Conservation (phyloP, 2,329 filamentous ascomycete species). For the Bipolaris oryzae region DNA sequence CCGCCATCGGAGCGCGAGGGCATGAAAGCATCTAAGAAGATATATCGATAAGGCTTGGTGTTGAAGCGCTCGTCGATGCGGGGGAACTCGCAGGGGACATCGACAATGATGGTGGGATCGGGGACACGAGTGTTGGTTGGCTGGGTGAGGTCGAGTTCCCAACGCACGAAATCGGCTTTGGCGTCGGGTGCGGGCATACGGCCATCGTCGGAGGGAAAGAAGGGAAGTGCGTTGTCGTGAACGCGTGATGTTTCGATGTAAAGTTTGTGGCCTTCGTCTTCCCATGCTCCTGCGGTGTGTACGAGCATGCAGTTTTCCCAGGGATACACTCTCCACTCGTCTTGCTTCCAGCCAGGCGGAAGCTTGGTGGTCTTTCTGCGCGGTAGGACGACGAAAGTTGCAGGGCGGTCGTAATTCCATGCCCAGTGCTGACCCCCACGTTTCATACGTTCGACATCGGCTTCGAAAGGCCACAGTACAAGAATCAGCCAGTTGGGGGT, state of each 20-base stretch:
- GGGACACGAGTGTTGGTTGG: conserved; percentile 20
- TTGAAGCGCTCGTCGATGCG: conserved; percentile 52
- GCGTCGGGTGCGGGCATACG: conserved; percentile 35
- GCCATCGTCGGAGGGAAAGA: conserved; percentile 43
- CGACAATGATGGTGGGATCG: conserved; percentile 41
- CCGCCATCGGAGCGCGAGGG: background rate
- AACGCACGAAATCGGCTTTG: conserved; percentile 48
- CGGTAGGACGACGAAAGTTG: conserved; percentile 33
- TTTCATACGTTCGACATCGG: conserved; percentile 35
- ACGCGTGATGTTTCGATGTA: conserved; percentile 39
- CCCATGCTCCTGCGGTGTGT: conserved; percentile 49
- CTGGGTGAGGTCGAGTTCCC: conserved; percentile 40
- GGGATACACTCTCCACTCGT: conserved; percentile 15
- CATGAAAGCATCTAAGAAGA: conserved; percentile 1
- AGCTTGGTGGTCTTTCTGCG: conserved; percentile 12
- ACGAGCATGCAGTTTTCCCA: conserved; percentile 40
- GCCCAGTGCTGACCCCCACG: conserved; percentile 40
- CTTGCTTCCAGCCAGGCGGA: conserved; percentile 13
- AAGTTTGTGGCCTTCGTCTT: conserved; percentile 35
- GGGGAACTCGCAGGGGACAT: conserved; percentile 48
- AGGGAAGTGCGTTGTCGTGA: conserved; percentile 44
- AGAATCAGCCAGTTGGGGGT: background rate
- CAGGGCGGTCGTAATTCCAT: conserved; percentile 29
- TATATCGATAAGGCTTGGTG: conserved; percentile 14
- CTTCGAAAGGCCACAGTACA: conserved; percentile 38